phyloP scores from a whole-genome alignment of 1,139 yeast species.

The Wickerhamomyces sp. region DNA sequence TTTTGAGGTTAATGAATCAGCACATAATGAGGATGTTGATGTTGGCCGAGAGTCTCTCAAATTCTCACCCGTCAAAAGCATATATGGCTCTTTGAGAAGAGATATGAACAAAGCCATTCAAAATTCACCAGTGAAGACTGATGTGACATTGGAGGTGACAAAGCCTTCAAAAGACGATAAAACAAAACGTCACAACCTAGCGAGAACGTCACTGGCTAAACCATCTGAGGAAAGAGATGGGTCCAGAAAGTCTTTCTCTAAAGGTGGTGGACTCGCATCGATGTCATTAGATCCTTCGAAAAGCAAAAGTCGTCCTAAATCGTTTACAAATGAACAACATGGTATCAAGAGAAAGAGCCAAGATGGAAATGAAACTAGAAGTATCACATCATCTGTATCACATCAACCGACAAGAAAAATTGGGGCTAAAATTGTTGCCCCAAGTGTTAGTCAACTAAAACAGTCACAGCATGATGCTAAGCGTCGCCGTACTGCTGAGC shows the following conservation, averaged over 20 bases:
- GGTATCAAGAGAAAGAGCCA: slow-evolving; percentile 19
- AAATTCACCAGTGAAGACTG: not conserved
- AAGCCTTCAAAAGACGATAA: not conserved
- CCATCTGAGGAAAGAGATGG: slow-evolving; percentile 12
- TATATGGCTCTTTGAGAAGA: slow-evolving; percentile 19
- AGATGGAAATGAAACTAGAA: slow-evolving; percentile 17
- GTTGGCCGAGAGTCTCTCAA: slow-evolving; percentile 2
- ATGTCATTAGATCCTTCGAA: slow-evolving; percentile 16
- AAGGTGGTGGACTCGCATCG: slow-evolving; percentile 19
- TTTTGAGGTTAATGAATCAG: not conserved
- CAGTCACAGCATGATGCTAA: slow-evolving; percentile 18
- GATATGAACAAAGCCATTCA: slow-evolving; percentile 9
- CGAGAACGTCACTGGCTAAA: slow-evolving; percentile 20
- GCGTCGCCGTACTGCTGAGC: slow-evolving; percentile 23
- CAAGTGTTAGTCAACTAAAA: slow-evolving; percentile 10
- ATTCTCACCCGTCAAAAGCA: slow-evolving; percentile 24
- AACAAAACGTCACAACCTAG: slow-evolving; percentile 11
- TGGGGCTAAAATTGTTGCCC: slow-evolving; percentile 21
- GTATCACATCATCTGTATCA: not conserved
- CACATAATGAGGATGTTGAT: slow-evolving; percentile 1
- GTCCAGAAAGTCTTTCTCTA: slow-evolving; percentile 15
- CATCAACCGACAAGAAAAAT: slow-evolving; percentile 21
- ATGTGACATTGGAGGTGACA: not conserved
- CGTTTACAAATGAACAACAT: slow-evolving; percentile 15
- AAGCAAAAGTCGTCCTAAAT: slow-evolving; percentile 15